Conservation (phyloP, 129 eudicot genomes). For the Escallonia herrerae region DNA sequence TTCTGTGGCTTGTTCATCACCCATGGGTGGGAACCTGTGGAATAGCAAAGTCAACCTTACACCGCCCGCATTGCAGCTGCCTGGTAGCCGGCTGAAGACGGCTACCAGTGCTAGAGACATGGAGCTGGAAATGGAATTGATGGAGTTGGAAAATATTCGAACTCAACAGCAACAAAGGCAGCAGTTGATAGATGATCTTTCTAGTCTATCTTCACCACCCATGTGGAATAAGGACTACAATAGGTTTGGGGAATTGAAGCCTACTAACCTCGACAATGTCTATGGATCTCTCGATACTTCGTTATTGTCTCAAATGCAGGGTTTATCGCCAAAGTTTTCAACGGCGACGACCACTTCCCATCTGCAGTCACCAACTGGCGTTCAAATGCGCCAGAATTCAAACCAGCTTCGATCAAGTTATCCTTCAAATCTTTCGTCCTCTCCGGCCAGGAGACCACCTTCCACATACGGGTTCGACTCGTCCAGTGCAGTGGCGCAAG, state of each 20-base stretch:
- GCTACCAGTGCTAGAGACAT: slow-evolving; percentile 65
- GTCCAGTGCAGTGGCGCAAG: slow-evolving; percentile 78
- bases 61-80: slow-evolving; percentile 70
- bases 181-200: slow-evolving; percentile 51
- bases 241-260: slow-evolving; percentile 54
- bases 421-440: slow-evolving; percentile 43
- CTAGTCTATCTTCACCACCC: slow-evolving; percentile 37
- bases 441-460: slow-evolving; percentile 50
- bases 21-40: slow-evolving; percentile 51
- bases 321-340: too few species aligned
- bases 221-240: slow-evolving; percentile 35
- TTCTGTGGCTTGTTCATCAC: slow-evolving; percentile 38
- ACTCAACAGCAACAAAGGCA: slow-evolving; percentile 53
- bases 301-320: slow-evolving; percentile 36
- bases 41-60: slow-evolving; percentile 50
- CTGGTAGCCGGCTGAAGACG: slow-evolving; percentile 81
- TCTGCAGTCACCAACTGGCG: slow-evolving; percentile 50
- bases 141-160: slow-evolving; percentile 34
- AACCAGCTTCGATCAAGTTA: slow-evolving; percentile 55
- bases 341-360: slow-evolving; percentile 22
- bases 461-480: slow-evolving; percentile 55
- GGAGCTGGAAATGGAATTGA: slow-evolving; percentile 57
- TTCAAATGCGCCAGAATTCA: slow-evolving; percentile 49
- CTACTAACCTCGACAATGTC: slow-evolving; percentile 52
- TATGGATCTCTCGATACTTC: slow-evolving; percentile 52